Conservation (phyloP, 768 basidiomycete genomes). For the Amanita rubescens region DNA sequence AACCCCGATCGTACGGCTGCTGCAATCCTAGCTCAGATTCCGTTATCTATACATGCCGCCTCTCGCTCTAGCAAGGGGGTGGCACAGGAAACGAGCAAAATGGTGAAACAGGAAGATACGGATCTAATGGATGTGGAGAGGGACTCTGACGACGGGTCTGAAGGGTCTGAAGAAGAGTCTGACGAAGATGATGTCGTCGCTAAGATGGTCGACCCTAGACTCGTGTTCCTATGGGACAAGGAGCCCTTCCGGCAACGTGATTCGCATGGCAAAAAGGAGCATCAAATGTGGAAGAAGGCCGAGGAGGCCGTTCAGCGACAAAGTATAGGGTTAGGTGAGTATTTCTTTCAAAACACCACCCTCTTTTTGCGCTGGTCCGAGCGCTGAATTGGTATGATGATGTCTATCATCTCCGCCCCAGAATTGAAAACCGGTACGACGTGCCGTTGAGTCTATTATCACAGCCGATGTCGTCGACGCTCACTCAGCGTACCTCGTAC, state of each 20-base stretch:
- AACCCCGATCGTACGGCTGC: conserved; percentile 13
- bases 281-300: conserved; percentile 25
- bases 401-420: background rate
- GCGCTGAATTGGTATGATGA: background rate
- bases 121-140: background rate
- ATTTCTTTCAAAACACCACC: background rate
- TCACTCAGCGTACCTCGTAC: background rate
- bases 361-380: background rate
- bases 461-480: background rate
- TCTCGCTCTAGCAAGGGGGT: background rate
- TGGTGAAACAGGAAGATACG: background rate
- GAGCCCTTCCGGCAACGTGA: conserved; percentile 32
- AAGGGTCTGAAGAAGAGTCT: conserved; percentile 6
- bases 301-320: conserved; percentile 19
- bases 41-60: background rate
- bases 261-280: conserved; percentile 28
- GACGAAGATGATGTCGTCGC: conserved; percentile 3
- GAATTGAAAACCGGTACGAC: background rate
- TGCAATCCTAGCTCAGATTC: conserved; percentile 11
- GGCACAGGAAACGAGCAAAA: background rate
- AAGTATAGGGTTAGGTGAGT: conserved; percentile 4
- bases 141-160: conserved; percentile 4
- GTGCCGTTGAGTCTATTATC: background rate
- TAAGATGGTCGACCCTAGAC: conserved; percentile 22
- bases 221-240: conserved; percentile 30